Conservation (phyloP, 1,139 yeast genomes). For the Scheffersomyces cryptocercus region DNA sequence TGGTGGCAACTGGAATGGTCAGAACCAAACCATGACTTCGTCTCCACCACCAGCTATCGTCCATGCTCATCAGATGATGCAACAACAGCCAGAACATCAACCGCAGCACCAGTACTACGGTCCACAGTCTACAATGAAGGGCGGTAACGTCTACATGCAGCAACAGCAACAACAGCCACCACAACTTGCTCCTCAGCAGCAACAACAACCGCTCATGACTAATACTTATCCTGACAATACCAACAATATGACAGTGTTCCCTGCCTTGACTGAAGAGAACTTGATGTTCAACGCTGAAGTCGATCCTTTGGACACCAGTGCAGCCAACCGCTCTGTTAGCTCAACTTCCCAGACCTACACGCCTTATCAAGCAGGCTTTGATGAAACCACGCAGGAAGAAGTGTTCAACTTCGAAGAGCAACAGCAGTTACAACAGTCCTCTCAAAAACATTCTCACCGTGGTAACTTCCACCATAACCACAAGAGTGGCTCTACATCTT, state of each 20-base stretch:
- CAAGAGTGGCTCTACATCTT: constrained; percentile 1
- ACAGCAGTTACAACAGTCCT: constrained; percentile 12
- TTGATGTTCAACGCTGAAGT: constrained; percentile 12
- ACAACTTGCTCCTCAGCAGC: not conserved
- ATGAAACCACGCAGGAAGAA: constrained; percentile 19
- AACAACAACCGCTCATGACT: not conserved
- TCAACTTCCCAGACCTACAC: constrained; percentile 7
- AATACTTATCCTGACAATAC: not conserved
- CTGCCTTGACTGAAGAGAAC: constrained; percentile 24
- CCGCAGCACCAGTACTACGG: not conserved
- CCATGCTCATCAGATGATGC: not conserved
- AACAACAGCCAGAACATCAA: not conserved
- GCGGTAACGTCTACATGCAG: not conserved
- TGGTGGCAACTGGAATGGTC: not conserved
- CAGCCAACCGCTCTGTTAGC: constrained; percentile 3
- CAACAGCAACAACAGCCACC: not conserved
- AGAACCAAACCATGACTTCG: not conserved
- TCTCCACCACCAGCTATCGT: not conserved
- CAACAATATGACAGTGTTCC: constrained; percentile 7
- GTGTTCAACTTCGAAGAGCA: constrained; percentile 27
- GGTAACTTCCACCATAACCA: constrained; percentile 7
- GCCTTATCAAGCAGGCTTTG: too few relatives aligned
- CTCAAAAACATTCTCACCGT: constrained; percentile 1
- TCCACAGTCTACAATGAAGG: not conserved
- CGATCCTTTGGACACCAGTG: constrained; percentile 1